Evolutionary conservation across 805 yeast species (phyloP), one percentile per base, ranked within the genome.

Genomic region (Pichia kluyveri): DNA sequence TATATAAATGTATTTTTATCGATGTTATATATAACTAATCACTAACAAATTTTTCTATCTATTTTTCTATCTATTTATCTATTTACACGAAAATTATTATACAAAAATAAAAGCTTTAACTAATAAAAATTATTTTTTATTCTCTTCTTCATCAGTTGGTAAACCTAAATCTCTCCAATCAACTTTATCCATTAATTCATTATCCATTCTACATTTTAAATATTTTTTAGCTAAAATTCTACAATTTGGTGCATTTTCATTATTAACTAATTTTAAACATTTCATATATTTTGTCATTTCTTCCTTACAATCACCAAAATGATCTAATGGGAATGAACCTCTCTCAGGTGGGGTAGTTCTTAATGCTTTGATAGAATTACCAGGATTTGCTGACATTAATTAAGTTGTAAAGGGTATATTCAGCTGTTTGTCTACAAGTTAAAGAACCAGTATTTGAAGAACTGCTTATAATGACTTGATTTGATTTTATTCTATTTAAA

Each of bases 271-370:
- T 60, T 84, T 82, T 66, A 91, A 69, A 67, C 99, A 91, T 42
- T 79, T 69, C 53, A 91, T 69, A 61, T 91, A 91, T 42, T 76
- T 77, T 41, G 73, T 62, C 93, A 90, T 93, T 49, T 79, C 76
- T 23, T 72, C 71, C 23, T 80, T 78, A 61, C 98, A 91, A 54
- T 93, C 98, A 8, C 82, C 83, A 51, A 66, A 70, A 60, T 91
- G 99, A 60, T 91, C 99, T 41, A 91, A 69, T 0, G 98, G 99
- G 65, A 91, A 91, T 0, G 98, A 87, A 0, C 99, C 99, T 55
- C 96, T 71, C 55, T 91, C 96, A 2, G 99, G 99, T 23, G 99
- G 96, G 0, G 91, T 83, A 10, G 97, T 96, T 14, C 79, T 71
- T 71, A 83, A 74, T 40, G 72, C 67, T 40, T 67, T 62, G 43